Conservation (phyloP, 1,139 yeast species). For the Geotrichum reessii region DNA sequence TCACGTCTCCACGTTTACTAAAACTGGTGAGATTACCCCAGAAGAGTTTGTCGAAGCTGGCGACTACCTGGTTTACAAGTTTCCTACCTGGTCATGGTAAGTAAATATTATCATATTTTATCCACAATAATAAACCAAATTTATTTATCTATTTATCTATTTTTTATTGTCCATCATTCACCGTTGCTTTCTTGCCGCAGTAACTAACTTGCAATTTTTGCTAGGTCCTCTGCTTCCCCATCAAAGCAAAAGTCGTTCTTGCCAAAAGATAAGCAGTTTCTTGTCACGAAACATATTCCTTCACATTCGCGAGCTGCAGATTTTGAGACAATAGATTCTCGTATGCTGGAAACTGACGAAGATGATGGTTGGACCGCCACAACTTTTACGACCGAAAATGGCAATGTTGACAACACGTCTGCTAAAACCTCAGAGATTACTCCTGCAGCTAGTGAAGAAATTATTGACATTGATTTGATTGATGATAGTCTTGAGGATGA, state of each 20-base stretch:
- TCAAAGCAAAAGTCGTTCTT: constrained; percentile 60
- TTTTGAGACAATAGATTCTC: constrained; percentile 43
- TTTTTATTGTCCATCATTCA: background rate
- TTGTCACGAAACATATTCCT: constrained; percentile 87
- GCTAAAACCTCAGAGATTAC: background rate
- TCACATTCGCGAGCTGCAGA: constrained; percentile 68
- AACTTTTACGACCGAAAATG: constrained; percentile 8
- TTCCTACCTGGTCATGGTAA: constrained; percentile 96
- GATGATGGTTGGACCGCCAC: constrained; percentile 55
- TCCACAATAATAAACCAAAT: background rate
- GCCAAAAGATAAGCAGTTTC: constrained; percentile 79
- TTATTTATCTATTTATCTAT: too few relatives aligned
- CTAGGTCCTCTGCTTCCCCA: constrained; percentile 51
- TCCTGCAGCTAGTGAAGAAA: constrained; percentile 17
- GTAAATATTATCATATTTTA: constrained; percentile 9
- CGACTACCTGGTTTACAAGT: constrained; percentile 81
- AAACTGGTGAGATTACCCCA: constrained; percentile 89
- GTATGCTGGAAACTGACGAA: constrained; percentile 35
- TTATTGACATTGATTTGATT: constrained; percentile 33
- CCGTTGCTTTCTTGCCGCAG: background rate
- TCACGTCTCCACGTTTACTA: constrained; percentile 71
- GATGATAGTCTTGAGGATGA: constrained; percentile 32
- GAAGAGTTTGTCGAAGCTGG: constrained; percentile 91
- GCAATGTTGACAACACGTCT: background rate
- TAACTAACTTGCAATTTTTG: background rate